Base-by-base conservation (phyloP, 2,329 filamentous ascomycete species). In the Phialemoniopsis sp. region DNA sequence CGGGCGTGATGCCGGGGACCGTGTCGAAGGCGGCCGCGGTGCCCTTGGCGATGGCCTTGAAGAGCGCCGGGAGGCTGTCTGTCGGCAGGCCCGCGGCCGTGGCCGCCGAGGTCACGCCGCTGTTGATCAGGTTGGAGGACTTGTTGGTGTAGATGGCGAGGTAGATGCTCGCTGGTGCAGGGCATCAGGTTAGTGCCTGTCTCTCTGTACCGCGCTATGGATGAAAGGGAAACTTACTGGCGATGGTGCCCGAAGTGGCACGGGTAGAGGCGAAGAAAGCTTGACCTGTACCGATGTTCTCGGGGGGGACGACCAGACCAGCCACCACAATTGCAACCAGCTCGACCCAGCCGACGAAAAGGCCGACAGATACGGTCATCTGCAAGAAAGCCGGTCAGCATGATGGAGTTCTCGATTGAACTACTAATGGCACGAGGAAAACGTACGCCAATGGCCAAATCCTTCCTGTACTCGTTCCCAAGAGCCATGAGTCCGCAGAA, bases 291-390 rank as follows among this genome's bases (percentile, higher is more conserved):
- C 38, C 38, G 13, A 40, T 40, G 19, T 40, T 32, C n/a, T 40
- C 38, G 26, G 38, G 38, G 13, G 38, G 38, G 9, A 40, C 28
- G 13, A 40, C 38, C 8, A 40, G 38, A 3, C 32, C 32, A 12
- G 38, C 38, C 5, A 36, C 33, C 16, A 40, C 38, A 28, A 40
- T 40, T 7, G 38, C 36, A 13, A 40, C 31, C 5, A 40, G 38
- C 36, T 40, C 38, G 28, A 40, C 36, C 38, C 38, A 40, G n/a
- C 38, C 38, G 16, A 40, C 38, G 28, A 32, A 40, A 18, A 40
- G 36, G 32, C 38, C 38, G n/a, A 40, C 33, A 9, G 18, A 18
- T 5, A 33, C 28, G 28, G 32, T 40, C 38, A 40, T 34, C 32
- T 34, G 3, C n/a, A n/a, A n/a, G n/a, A n/a, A n/a, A n/a, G n/a